Conservation (phyloP, 2,329 filamentous ascomycete species). For the Microdochium trichocladiopsis region DNA sequence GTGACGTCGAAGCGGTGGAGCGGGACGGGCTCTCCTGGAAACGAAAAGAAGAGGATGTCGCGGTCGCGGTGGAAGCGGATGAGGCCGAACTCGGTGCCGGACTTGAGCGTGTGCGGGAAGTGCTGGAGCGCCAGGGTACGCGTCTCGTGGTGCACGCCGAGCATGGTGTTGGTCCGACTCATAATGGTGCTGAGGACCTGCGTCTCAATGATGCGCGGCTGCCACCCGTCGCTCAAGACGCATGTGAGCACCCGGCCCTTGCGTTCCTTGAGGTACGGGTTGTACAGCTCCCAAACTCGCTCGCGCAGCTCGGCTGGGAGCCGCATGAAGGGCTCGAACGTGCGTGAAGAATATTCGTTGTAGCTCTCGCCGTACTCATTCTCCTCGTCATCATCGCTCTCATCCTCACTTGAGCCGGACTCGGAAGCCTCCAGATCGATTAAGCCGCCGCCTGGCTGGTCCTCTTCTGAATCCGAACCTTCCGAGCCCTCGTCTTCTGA, state of each 20-base stretch:
- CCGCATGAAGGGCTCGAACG: conserved; percentile 24
- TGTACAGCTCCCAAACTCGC: conserved; percentile 25
- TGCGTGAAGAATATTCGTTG: conserved; percentile 1
- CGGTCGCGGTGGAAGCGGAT: conserved; percentile 19
- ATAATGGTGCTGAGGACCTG: conserved; percentile 15
- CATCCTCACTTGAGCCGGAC: background rate
- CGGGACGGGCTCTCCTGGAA: background rate
- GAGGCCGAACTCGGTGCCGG: conserved; percentile 5
- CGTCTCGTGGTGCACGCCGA: conserved; percentile 21
- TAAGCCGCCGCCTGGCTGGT: no score
- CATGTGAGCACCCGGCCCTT: background rate
- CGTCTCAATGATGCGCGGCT: background rate
- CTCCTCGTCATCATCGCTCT: background rate
- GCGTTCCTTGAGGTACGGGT: conserved; percentile 17
- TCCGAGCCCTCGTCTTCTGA: no score
- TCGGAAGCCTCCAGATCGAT: background rate
- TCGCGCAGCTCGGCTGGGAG: conserved; percentile 25
- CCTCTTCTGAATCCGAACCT: background rate
- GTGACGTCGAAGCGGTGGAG: background rate
- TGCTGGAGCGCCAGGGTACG: conserved; percentile 18
- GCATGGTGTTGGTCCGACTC: conserved; percentile 17
- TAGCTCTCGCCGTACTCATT: no score
- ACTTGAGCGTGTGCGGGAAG: conserved; percentile 20
- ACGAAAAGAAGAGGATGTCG: conserved; percentile 16
- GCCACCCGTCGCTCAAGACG: background rate